A percentile compares a stretch with the other conserved stretches of the same genome.
phyloP scores from a whole-genome alignment of 2,329 filamentous ascomycete genomes.

The Sclerotinia spermophila region DNA sequence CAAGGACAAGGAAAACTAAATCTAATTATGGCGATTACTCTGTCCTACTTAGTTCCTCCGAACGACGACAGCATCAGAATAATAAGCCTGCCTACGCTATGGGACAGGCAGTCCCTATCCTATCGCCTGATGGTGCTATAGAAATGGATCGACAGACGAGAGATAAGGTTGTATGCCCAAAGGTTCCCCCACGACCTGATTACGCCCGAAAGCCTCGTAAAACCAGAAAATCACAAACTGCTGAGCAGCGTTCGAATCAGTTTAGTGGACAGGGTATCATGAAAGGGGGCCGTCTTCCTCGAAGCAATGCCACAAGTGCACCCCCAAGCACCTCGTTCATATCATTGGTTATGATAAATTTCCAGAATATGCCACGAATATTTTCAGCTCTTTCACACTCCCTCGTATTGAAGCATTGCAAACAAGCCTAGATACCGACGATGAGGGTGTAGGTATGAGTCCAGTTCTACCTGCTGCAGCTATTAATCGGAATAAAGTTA shows the following conservation, averaged over 20 bases:
- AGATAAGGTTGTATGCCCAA: too few relatives aligned
- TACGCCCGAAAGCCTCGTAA: too few relatives aligned
- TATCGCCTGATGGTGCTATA: not conserved
- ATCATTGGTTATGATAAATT: too few relatives aligned
- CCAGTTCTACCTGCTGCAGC: not conserved
- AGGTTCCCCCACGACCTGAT: too few relatives aligned
- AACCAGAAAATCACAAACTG: too few relatives aligned
- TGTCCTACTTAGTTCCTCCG: not conserved
- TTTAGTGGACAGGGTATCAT: too few relatives aligned
- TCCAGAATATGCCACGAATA: too few relatives aligned
- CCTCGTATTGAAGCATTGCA: not conserved
- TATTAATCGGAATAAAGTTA: not conserved
- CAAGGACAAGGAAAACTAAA: not conserved
- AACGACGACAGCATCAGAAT: not conserved
- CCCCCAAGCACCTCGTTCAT: too few relatives aligned
- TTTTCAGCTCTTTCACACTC: too few relatives aligned
- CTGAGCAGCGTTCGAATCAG: too few relatives aligned
- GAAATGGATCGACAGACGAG: too few relatives aligned
- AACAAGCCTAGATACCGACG: not conserved
- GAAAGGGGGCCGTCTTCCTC: too few relatives aligned
- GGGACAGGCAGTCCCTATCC: accelerated
- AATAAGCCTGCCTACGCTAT: accelerated
- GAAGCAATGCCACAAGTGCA: not conserved
- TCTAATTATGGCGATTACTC: not conserved
- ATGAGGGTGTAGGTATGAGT: not conserved